phyloP scores from a whole-genome alignment of 192 early-diverging fungal species.

The Gamsiella multidivaricata region DNA sequence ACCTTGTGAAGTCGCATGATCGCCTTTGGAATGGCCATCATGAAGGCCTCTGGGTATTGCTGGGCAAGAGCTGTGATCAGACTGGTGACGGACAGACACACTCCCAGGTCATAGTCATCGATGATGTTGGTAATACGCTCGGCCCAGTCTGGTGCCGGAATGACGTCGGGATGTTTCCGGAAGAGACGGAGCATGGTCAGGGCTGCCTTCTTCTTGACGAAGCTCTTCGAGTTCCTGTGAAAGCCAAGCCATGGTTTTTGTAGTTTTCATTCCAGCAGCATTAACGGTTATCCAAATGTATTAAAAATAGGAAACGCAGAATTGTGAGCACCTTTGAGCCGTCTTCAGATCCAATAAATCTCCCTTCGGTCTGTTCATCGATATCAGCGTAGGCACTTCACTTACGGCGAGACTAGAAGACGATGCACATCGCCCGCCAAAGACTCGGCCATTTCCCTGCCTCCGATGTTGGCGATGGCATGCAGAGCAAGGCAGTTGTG shows the following conservation, averaged over 20 bases:
- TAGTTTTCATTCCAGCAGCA: not conserved
- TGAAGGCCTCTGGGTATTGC: conserved; percentile 85
- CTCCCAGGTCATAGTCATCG: conserved; percentile 92
- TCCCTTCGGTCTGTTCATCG: too few species aligned
- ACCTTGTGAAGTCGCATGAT: conserved; percentile 84
- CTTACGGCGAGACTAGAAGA: conserved; percentile 85
- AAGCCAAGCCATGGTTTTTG: not conserved
- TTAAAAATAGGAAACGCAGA: conserved; percentile 37
- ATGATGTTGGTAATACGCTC: conserved; percentile 82
- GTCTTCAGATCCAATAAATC: too few species aligned
- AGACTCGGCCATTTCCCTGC: conserved; percentile 90
- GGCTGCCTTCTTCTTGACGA: conserved; percentile 98
- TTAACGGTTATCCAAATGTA: not conserved
- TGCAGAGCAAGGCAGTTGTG: conserved; percentile 92
- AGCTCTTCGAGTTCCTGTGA: conserved; percentile 73
- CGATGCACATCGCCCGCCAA: conserved; percentile 86
- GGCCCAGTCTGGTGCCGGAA: conserved; percentile 90
- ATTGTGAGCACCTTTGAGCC: conserved; percentile 35
- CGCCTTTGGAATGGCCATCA: conserved; percentile 79
- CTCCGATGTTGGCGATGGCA: conserved; percentile 97
- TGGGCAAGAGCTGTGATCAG: conserved; percentile 93
- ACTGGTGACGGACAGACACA: conserved; percentile 83
- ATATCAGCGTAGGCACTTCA: not conserved
- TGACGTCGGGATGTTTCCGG: conserved; percentile 89
- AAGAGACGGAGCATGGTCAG: conserved; percentile 90